Base-by-base conservation (phyloP, 352 stramenopile genomes). In the Phytophthora pluvialis region DNA sequence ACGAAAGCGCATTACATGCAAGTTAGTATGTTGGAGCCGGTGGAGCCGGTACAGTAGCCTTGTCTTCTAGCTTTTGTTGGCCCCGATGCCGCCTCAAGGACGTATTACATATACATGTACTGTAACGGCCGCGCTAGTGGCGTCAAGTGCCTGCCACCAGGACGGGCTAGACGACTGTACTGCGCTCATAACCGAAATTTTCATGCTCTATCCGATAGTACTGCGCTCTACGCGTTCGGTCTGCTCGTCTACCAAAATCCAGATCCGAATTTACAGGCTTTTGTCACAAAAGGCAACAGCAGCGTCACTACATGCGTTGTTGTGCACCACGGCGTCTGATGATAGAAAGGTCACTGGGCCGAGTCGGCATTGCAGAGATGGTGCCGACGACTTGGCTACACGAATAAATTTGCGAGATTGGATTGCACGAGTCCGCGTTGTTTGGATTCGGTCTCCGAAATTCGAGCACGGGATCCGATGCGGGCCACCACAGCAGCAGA, bases 351-450 rank as follows among this genome's bases (percentile, higher is more conserved):
- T 60, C 49, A 60, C 35, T 47, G 8, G 21, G 21, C 18, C 26
- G 18, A 31, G 42, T 45, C 36, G 15, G 13, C 36, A 31, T 39
- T 47, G 50, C 36, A 48, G 26, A 49, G 42, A 51, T 52, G 42
- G 21, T 52, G 42, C 39, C 38, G 32, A 50, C 26, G 16, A 64
- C 45, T 58, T 67, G 42, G 60, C 60, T 67, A 62, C 60, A 67
- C 60, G 47, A 67, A 62, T 46, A 50, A 67, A 62, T 50, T 67
- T 62, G 21, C 26, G 29, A 60, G 31, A 35, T 35, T 1, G 46
- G 15, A 53, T 32, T 40, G 46, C 13, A 32, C 3, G 7, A 2
- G 21, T 44, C 4, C 38, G 35, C 11, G 8, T 42, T 45, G 39
- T 45, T 28, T 21, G 21, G 21, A 21, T 21, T 21, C 4, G 28